Conservation (phyloP, 306 rosid genomes). For the Quercus engelmannii region DNA sequence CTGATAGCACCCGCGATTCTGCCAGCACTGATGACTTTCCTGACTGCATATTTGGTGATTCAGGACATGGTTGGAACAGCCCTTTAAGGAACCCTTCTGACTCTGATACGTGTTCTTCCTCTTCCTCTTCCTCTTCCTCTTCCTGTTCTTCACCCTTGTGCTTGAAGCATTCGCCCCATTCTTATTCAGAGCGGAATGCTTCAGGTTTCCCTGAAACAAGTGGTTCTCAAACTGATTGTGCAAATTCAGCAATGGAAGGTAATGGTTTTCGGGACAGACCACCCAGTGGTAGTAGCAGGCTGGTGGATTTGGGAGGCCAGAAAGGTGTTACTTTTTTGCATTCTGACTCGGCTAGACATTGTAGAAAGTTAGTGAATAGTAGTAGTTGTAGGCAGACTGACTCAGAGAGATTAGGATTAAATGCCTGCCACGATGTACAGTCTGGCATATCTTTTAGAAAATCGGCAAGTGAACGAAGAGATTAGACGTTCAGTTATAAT, state of each 20-base stretch:
- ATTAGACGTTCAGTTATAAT: constrained; percentile 31
- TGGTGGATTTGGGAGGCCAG: constrained; percentile 25
- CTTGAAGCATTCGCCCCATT: constrained; percentile 48
- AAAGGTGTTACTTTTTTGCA: constrained; percentile 38
- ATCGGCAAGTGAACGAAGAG: constrained; percentile 40
- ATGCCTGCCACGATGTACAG: constrained; percentile 40
- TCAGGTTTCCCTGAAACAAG: constrained; percentile 37
- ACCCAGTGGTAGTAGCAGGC: constrained; percentile 15
- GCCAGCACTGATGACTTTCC: constrained; percentile 73
- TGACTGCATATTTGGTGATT: constrained; percentile 74
- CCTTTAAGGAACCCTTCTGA: constrained; percentile 41
- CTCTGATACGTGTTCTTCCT: constrained; percentile 41
- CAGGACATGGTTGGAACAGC: constrained; percentile 45
- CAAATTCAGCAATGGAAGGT: constrained; percentile 6
- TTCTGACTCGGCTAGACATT: constrained; percentile 47
- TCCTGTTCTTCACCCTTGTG: constrained; percentile 53
- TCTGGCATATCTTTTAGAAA: constrained; percentile 44
- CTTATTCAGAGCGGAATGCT: constrained; percentile 49
- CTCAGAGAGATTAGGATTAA: constrained; percentile 54
- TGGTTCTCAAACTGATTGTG: constrained; percentile 15
- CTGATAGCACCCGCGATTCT: constrained; percentile 67
- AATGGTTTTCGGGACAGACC: constrained; percentile 14
- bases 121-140: constrained; percentile 49
- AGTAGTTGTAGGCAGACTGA: constrained; percentile 39
- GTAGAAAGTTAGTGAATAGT: constrained; percentile 53